A percentile compares a stretch with the other conserved stretches of the same genome.
Conservation (phyloP, 1,139 yeast species). For the Zygoascus hellenicus region DNA sequence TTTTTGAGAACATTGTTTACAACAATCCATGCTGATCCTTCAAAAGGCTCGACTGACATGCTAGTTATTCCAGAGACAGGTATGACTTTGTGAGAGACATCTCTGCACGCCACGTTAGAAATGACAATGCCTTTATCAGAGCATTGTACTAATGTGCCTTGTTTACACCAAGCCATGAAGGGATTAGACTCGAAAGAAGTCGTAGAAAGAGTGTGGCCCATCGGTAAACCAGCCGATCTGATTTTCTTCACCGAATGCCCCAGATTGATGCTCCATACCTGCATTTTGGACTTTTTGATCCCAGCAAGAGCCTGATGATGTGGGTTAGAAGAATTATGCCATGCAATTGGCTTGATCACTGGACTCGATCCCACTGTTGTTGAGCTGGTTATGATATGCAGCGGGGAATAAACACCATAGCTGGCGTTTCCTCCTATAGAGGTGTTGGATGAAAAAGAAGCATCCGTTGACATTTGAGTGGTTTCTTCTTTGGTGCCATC, state of each 20-base stretch:
- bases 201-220: neutral
- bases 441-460: neutral
- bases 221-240: constrained; percentile 9
- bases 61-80: neutral
- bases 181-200: neutral
- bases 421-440: neutral
- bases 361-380: neutral
- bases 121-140: constrained; percentile 10
- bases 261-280: constrained; percentile 12
- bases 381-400: constrained; percentile 1
- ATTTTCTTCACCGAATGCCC: constrained; percentile 10
- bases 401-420: neutral
- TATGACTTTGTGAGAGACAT: neutral
- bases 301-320: constrained; percentile 9
- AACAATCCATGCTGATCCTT: constrained; percentile 4
- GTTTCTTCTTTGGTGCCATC: constrained; percentile 8
- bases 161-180: constrained; percentile 9
- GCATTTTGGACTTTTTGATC: neutral
- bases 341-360: neutral
- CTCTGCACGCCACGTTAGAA: constrained; percentile 9
- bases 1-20: constrained; percentile 1
- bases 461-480: neutral
- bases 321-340: constrained; percentile 8
- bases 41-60: neutral
- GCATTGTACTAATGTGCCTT: constrained; percentile 9